phyloP scores from a whole-genome alignment of 768 basidiomycete genomes.

The Naganishia vaughanmartiniae region DNA sequence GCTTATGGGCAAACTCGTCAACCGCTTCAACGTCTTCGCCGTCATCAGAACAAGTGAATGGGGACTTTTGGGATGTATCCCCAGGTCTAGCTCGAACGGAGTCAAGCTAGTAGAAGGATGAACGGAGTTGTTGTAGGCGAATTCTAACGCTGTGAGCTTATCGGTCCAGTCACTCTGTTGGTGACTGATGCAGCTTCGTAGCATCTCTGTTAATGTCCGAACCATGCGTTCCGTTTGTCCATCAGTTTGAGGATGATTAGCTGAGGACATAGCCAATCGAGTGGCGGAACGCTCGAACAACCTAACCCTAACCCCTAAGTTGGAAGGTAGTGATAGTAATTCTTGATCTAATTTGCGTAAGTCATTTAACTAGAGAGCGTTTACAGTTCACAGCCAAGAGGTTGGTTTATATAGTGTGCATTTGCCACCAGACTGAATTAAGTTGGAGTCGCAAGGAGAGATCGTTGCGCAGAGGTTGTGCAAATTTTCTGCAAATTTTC shows the following conservation, averaged over 20 bases:
- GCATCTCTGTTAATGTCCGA: conserved; percentile 25
- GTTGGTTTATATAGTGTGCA: too few species aligned
- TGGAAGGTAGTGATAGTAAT: too few species aligned
- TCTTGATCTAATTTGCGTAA: too few species aligned
- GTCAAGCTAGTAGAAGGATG: conserved; percentile 45
- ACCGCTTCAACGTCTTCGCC: neutral
- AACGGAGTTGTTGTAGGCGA: conserved; percentile 49
- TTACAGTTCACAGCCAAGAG: too few species aligned
- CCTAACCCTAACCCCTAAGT: too few species aligned
- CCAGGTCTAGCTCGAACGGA: conserved; percentile 51
- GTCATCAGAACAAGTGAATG: neutral
- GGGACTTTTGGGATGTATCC: conserved; percentile 37
- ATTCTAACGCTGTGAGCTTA: conserved; percentile 36
- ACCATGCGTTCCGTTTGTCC: conserved; percentile 32
- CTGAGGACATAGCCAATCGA: conserved; percentile 52
- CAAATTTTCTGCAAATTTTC: too few species aligned
- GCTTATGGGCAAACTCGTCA: neutral
- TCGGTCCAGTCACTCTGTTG: conserved; percentile 40
- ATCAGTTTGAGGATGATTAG: conserved; percentile 55
- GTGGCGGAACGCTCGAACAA: conserved; percentile 49
- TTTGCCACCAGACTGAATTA: too few species aligned
- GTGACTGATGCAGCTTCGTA: conserved; percentile 24
- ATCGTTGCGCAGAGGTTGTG: too few species aligned
- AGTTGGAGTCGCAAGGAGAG: too few species aligned
- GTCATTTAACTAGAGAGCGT: too few species aligned